Conservation (phyloP, 257 asterid genomes). For the Striga asiatica region DNA sequence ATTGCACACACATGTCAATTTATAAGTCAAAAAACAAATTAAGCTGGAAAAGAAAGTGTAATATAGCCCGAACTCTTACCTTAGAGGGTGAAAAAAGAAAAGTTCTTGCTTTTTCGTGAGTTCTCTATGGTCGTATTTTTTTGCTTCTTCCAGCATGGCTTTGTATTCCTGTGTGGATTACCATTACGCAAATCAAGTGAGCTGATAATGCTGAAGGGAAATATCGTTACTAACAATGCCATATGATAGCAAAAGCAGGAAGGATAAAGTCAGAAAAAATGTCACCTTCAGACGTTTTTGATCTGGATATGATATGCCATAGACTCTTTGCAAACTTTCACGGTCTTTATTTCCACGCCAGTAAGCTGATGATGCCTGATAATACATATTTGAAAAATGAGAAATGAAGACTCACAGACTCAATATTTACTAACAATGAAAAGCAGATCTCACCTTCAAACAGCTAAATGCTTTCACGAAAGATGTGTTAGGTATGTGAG, state of each 20-base stretch:
- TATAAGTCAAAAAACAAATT: conserved; percentile 8
- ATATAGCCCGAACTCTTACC: conserved; percentile 33
- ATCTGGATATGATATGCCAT: conserved; percentile 91
- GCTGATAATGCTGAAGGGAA: conserved; percentile 9
- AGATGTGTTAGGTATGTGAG: conserved; percentile 93
- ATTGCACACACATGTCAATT: conserved; percentile 14
- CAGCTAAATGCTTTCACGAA: conserved; percentile 91
- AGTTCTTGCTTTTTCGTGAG: conserved; percentile 93
- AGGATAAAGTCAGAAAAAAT: conserved; percentile 5
- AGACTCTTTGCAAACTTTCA: conserved; percentile 97
- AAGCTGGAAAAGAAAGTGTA: neutral
- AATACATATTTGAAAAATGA: conserved; percentile 9
- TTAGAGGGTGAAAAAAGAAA: conserved; percentile 91
- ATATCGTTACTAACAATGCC: conserved; percentile 1
- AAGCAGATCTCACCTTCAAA: conserved; percentile 53
- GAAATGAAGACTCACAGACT: neutral
- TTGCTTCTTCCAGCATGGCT: conserved; percentile 89
- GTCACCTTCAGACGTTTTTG: conserved; percentile 83
- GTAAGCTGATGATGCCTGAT: conserved; percentile 93
- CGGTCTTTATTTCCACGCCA: conserved; percentile 97
- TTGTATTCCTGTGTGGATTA: conserved; percentile 60
- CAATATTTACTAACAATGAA: neutral
- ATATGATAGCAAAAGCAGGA: neutral
- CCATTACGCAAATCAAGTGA: conserved; percentile 12
- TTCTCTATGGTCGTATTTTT: conserved; percentile 97